Evolutionary conservation across 345 rosid genomes (phyloP).

Genomic region (Cardamine occulta): DNA sequence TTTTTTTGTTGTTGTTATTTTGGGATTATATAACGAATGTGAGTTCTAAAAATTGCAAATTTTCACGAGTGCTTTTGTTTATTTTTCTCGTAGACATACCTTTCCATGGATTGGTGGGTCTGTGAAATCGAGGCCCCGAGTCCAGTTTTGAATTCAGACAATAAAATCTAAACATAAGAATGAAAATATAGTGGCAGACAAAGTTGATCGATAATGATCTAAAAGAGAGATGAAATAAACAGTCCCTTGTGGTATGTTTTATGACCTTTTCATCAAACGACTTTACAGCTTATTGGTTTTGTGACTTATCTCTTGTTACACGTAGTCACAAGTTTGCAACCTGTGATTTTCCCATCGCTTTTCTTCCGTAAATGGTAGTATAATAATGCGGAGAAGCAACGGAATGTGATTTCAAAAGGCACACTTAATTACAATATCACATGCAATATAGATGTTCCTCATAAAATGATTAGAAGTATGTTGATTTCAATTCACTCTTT

Average conservation of each 20-base stretch:
- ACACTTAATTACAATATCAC: background rate
- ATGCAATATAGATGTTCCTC: background rate
- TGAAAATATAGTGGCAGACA: slow-evolving; percentile 35
- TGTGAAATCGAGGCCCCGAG: slow-evolving; percentile 1
- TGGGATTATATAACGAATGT: slow-evolving; percentile 32
- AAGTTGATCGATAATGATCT: slow-evolving; percentile 30
- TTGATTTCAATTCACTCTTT: background rate
- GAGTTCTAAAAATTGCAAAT: slow-evolving; percentile 13
- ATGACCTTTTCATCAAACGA: slow-evolving; percentile 23
- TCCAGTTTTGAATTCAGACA: background rate
- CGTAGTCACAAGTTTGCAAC: slow-evolving; percentile 7
- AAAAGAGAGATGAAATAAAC: slow-evolving; percentile 19
- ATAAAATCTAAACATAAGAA: background rate
- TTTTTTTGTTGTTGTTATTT: slow-evolving; percentile 7
- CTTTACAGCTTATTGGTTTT: slow-evolving; percentile 38
- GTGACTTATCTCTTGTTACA: slow-evolving; percentile 15
- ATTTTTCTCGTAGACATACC: background rate
- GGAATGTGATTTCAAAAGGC: background rate
- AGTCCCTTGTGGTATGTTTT: slow-evolving; percentile 40
- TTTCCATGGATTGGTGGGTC: slow-evolving; percentile 7
- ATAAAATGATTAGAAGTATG: background rate
- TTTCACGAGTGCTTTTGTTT: background rate
- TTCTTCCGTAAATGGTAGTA: background rate
- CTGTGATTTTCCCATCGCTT: background rate
- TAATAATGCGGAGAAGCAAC: slow-evolving; percentile 6